Percentiles rank a stretch among this genome's conserved stretches.
These are phyloP conservation scores for Cucurbitaria berberidis DNA, from an alignment of 2,329 filamentous ascomycete genomes.

Conservation along the genomic window DNA sequence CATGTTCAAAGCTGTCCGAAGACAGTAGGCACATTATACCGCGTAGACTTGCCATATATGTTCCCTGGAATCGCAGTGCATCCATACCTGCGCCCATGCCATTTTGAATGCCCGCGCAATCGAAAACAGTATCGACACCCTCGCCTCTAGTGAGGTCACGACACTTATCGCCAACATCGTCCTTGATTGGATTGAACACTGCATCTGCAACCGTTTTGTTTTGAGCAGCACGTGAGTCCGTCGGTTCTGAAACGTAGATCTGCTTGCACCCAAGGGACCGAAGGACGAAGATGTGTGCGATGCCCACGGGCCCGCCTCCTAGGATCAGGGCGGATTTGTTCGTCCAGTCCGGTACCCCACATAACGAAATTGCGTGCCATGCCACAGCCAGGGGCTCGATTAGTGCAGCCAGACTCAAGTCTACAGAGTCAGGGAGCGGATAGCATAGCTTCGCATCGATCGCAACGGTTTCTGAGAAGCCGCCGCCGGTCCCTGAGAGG, in stretches of 20 bases:
- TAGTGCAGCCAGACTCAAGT: constrained; percentile 32
- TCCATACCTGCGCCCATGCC: constrained; percentile 40
- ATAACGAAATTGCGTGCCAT: constrained; percentile 34
- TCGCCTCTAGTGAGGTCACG: constrained; percentile 35
- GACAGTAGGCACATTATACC: too few relatives aligned
- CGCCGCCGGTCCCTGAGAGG: constrained; percentile 32
- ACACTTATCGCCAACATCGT: constrained; percentile 37
- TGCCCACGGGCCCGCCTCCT: constrained; percentile 38
- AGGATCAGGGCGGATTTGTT: constrained; percentile 27
- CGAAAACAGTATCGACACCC: constrained; percentile 44
- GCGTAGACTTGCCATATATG: too few relatives aligned
- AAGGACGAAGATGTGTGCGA: constrained; percentile 28
- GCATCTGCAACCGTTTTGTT: constrained; percentile 32
- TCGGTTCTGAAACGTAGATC: constrained; percentile 38
- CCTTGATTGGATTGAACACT: constrained; percentile 33
- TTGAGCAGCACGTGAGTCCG: constrained; percentile 23
- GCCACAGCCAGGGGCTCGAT: constrained; percentile 42
- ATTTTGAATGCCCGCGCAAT: constrained; percentile 43
- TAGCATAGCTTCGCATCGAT: constrained; percentile 32
- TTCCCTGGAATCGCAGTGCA: constrained; percentile 34
- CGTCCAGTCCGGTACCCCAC: constrained; percentile 14
- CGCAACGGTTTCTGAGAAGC: constrained; percentile 32
- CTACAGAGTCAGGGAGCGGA: constrained; percentile 28
- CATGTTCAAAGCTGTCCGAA: too few relatives aligned
- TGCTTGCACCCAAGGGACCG: constrained; percentile 24